Percentiles rank a stretch among this genome's conserved stretches.
Conservation (phyloP, 2,329 filamentous ascomycete species). For the Phialophora chinensis region DNA sequence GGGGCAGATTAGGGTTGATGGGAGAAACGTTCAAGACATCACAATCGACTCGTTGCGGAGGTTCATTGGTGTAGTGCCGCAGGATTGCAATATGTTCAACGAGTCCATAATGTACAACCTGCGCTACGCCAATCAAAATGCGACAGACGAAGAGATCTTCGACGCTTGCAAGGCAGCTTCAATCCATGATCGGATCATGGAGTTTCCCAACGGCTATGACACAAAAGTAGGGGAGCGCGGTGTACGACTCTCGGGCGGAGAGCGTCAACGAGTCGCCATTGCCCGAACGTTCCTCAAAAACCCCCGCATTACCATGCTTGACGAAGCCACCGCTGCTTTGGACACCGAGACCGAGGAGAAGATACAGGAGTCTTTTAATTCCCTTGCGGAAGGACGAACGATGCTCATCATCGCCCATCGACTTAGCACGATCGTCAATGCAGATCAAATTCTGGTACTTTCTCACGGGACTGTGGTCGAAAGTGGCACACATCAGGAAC, state of each 20-base stretch:
- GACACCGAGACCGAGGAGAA: constrained; percentile 93
- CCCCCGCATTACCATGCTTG: constrained; percentile 87
- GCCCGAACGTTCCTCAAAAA: constrained; percentile 92
- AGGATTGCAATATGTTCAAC: constrained; percentile 95
- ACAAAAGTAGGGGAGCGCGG: constrained; percentile 93
- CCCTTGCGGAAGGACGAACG: constrained; percentile 82
- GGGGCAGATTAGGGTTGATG: constrained; percentile 84
- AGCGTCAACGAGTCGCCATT: constrained; percentile 93
- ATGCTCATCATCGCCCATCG: constrained; percentile 95
- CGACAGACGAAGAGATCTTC: constrained; percentile 80
- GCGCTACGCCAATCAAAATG: constrained; percentile 81
- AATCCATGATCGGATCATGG: constrained; percentile 89
- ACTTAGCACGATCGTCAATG: constrained; percentile 82
- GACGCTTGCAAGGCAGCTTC: constrained; percentile 83
- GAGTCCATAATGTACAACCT: constrained; percentile 95
- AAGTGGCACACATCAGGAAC: constrained; percentile 76
- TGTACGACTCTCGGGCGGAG: constrained; percentile 82
- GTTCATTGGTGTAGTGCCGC: constrained; percentile 93
- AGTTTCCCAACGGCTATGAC: constrained; percentile 84
- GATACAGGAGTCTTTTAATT: constrained; percentile 84
- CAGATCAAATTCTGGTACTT: constrained; percentile 82
- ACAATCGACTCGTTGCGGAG: constrained; percentile 92
- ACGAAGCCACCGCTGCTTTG: constrained; percentile 89
- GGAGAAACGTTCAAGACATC: constrained; percentile 79
- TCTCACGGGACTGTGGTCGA: constrained; percentile 78